Base-by-base conservation (phyloP, 768 basidiomycete species). In the Pleurotus pulmonarius region DNA sequence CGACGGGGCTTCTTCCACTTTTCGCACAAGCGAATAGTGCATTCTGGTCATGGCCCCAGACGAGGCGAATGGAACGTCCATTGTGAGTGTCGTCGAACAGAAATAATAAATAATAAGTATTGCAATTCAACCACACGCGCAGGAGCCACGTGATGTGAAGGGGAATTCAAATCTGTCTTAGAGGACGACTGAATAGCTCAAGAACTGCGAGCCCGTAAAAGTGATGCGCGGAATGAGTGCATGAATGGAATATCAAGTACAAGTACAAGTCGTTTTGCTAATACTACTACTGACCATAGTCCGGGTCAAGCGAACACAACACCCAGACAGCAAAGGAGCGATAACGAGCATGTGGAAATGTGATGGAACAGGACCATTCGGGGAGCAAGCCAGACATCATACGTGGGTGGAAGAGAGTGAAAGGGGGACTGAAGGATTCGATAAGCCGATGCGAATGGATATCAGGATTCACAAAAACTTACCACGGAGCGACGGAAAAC, bases 1-100 rank as follows among this genome's bases (percentile, higher is more conserved):
- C 3, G 87, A 83, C 12, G 67, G 56, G 1, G 87, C 80, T 20
- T 75, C 73, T 70, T 94, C 92, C 7, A 91, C 78, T 56, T 81
- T 86, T 56, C 83, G 80, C 45, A 94, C 88, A 44, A 94, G 75
- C 22, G 80, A 70, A 70, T 92, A 94, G 60, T 94, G 89, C 3
- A 82, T 75, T 59, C 88, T 80, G 71, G 80, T 88, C 59, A 86
- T 73, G 20, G 92, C 90, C 46, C 90, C 89, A 38, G 92, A 94
- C 7, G 86, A 86, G 46, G 79, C 72, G 69, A 88, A 92, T 6
- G 90, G 86, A 2, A 90, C 81, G 47, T 91, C 81, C 88, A 91
- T 90, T 49, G 59, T 34, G 29, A 11, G 29, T 34, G 29, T 34
- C 29, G n/a, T n/a, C n/a, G 29, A 34, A 34, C 29, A 48, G 18